Evolutionary conservation across 208 protist genomes (phyloP), one percentile per base, ranked within the genome.

Genomic region (Leishmania martiniquensis): DNA sequence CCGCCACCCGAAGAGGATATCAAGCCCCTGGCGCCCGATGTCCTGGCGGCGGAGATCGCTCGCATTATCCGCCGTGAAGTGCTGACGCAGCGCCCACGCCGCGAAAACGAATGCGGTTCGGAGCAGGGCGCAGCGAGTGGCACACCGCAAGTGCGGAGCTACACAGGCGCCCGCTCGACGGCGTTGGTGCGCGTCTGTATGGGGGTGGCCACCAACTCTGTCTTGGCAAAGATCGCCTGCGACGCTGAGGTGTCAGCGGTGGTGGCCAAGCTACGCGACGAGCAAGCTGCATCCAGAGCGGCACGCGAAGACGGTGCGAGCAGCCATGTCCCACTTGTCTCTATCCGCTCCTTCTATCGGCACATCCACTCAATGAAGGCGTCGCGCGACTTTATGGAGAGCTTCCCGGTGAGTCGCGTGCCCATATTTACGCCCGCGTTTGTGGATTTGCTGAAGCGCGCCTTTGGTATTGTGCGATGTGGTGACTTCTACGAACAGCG

Each of bases 221-320:
- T 92, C 22, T 47, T 95, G n/a, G 91, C 94, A 10, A 97, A 97
- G 85, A 88, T 97, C 49, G 94, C 92, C 39, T 95, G 94, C 76
- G 91, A 96, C 42, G 87, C 74, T 1, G 85, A 93, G 69, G 87
- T 89, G 47, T 52, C 72, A 10, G 51, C 54, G 57, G 70, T 89
- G 75, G 37, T 63, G 39, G n/a, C 51, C 6, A 63, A 55, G 62
- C 44, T 32, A 17, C 76, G 67, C 7, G 54, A 15, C 12, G 51
- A 12, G 34, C n/a, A 29, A 51, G 2, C 63, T 39, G 65, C 37
- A 7, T 32, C 25, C 32, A 9, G 37, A 12, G 39, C 60, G 37
- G 0, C 39, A 29, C n/a, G 17, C 15, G 72, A 29, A 7, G 29
- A 49, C 20, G 34, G 34, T 51, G 25, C 1, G 2, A 22, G 1